These are phyloP conservation scores for Viridothelium virens DNA, from an alignment of 495 filamentous ascomycete genomes.

Conservation along the genomic window DNA sequence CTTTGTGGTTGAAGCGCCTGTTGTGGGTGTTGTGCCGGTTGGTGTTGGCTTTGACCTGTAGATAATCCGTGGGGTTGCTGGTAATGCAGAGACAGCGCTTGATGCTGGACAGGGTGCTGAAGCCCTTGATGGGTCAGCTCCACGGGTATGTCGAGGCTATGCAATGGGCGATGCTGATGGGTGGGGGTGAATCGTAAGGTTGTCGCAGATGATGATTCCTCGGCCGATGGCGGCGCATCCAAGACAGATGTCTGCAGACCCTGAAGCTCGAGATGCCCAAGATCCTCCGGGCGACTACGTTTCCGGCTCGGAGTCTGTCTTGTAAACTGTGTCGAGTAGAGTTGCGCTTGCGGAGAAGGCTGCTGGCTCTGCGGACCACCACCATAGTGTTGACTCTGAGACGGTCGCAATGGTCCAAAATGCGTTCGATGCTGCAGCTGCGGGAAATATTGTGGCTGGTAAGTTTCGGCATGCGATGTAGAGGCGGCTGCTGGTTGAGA, in stretches of 20 bases:
- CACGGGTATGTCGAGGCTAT: slow-evolving; percentile 14
- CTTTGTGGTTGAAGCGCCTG: slow-evolving; percentile 21
- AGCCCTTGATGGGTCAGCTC: slow-evolving; percentile 32
- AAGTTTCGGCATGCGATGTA: slow-evolving; percentile 5
- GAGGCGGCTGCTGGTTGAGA: background rate
- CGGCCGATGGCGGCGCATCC: background rate
- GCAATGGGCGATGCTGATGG: background rate
- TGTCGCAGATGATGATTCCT: slow-evolving; percentile 7
- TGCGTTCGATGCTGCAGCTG: slow-evolving; percentile 12
- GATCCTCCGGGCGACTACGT: slow-evolving; percentile 27
- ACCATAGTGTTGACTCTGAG: slow-evolving; percentile 24
- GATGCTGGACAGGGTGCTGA: slow-evolving; percentile 29
- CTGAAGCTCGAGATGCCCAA: slow-evolving; percentile 25
- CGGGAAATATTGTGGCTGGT: slow-evolving; percentile 5
- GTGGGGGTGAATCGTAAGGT: background rate
- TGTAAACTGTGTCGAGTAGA: slow-evolving; percentile 29
- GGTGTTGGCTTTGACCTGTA: slow-evolving; percentile 14
- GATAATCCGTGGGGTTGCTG: background rate
- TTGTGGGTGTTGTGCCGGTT: slow-evolving; percentile 14
- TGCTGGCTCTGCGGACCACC: slow-evolving; percentile 10
- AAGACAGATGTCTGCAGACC: slow-evolving; percentile 2
- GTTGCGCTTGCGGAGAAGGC: slow-evolving; percentile 27
- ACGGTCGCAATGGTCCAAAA: slow-evolving; percentile 25
- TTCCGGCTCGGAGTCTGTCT: slow-evolving; percentile 24
- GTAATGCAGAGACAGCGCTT: slow-evolving; percentile 10